Percentiles rank a stretch among this genome's conserved stretches.
phyloP scores from a whole-genome alignment of 108 stramenopile species.

The Stephanodiscus triporus region DNA sequence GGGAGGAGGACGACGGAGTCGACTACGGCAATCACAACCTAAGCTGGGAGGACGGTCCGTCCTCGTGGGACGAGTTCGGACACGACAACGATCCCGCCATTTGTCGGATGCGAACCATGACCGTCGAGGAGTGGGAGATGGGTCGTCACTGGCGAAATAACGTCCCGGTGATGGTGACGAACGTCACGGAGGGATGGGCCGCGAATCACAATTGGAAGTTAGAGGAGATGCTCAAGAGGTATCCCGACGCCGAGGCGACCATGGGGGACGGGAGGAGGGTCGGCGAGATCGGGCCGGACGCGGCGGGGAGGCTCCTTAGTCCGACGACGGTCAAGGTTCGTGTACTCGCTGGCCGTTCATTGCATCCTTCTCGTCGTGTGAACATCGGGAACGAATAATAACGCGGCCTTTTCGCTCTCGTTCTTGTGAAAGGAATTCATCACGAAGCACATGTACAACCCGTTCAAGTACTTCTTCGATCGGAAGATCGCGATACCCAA shows the following conservation, averaged over 20 bases:
- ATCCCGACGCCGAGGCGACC: slow-evolving; percentile 46
- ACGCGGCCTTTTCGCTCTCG: too few species aligned
- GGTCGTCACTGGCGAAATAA: slow-evolving; percentile 37
- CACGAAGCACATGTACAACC: slow-evolving; percentile 51
- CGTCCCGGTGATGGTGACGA: slow-evolving; percentile 46
- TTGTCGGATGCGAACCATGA: slow-evolving; percentile 23
- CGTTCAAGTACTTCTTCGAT: slow-evolving; percentile 53
- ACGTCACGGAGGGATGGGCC: slow-evolving; percentile 44
- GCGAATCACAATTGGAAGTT: slow-evolving; percentile 42
- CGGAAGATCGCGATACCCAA: slow-evolving; percentile 45
- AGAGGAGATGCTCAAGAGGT: slow-evolving; percentile 42
- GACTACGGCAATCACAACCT: slow-evolving; percentile 14
- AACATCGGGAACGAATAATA: too few species aligned
- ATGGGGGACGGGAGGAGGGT: slow-evolving; percentile 46
- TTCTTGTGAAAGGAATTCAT: slow-evolving; percentile 23
- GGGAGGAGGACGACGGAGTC: neutral
- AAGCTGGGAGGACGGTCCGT: slow-evolving; percentile 33
- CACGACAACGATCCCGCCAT: slow-evolving; percentile 41
- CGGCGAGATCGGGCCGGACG: slow-evolving; percentile 46
- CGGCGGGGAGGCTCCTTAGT: slow-evolving; percentile 31
- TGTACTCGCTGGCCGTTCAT: neutral
- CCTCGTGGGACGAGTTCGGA: slow-evolving; percentile 45
- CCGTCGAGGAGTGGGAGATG: slow-evolving; percentile 46
- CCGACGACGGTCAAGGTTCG: slow-evolving; percentile 42
- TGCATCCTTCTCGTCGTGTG: neutral